Evolutionary conservation across 1,284 basidiomycete species (phyloP).

Genomic region (Rhodotorula sp.): DNA sequence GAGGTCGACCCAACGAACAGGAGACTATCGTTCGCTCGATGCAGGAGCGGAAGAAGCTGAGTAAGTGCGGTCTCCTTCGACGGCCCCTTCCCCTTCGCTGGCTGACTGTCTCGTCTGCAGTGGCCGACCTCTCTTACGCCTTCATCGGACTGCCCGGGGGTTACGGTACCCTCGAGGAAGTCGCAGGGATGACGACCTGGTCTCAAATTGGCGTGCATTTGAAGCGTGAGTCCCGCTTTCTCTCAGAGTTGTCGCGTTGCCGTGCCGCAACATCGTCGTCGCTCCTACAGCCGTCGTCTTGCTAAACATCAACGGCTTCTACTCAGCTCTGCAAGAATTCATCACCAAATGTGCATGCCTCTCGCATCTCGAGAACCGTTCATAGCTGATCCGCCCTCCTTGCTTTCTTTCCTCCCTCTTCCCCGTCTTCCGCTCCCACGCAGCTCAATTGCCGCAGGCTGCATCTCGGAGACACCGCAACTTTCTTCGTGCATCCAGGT

Average conservation of each 20-base stretch:
- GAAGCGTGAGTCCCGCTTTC: conserved; percentile 38
- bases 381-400: not conserved
- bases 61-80: not conserved
- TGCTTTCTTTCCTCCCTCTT: not conserved
- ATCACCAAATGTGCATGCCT: conserved; percentile 35
- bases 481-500: conserved; percentile 8
- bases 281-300: conserved; percentile 42
- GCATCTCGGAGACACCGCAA: conserved; percentile 43
- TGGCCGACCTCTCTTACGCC: conserved; percentile 42
- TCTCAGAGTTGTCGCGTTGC: not conserved
- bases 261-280: no score
- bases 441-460: conserved; percentile 45
- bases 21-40: conserved; percentile 45
- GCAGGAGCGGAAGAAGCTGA: conserved; percentile 47
- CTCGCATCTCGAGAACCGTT: not conserved
- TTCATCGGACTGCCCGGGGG: conserved; percentile 45
- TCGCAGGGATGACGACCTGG: conserved; percentile 49
- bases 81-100: not conserved
- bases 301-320: conserved; percentile 47
- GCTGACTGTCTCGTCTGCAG: not conserved
- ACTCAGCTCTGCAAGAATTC: conserved; percentile 41
- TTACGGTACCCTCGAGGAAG: conserved; percentile 39
- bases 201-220: conserved; percentile 47
- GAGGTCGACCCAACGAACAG: conserved; percentile 27
- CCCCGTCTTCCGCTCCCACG: no score